Evolutionary conservation across 257 asterid genomes (phyloP), one percentile per base, ranked within the genome.

Genomic region (Fraxinus americana): DNA sequence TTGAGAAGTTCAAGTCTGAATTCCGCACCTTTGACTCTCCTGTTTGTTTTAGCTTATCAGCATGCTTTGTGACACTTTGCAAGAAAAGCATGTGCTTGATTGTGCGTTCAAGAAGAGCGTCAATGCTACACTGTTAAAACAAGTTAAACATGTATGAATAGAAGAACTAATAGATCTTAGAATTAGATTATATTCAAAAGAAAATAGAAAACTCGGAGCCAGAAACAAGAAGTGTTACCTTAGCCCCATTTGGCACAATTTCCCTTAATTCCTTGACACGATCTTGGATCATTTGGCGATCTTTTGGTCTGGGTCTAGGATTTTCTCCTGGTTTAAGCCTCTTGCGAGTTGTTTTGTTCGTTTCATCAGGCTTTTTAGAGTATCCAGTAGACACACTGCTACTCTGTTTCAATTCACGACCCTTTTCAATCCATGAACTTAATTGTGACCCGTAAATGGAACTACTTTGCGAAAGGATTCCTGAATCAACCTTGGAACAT

Each of bases 261-360:
- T 90, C 97, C 82, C 97, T 81, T 48, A 92, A 85, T 75, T 92
- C 97, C 83, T 92, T 91, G 32, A 92, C 96, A 3, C 97, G 94
- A 78, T 92, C 97, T 89, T 92, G 97, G 82, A 92, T 92, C 97
- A 92, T 89, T 82, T 92, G 97, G n/a, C 97, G 91, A 83, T 92
- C 97, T 73, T 88, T 92, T 5, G 97, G 96, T 78, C 97, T 83
- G 35, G 96, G 97, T 63, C 94, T 82, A 50, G 96, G 97, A 80
- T 88, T 92, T 81, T 92, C 96, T 36, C 97, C 92, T 0, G 94
- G 94, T 83, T 89, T 92, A 67, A 84, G 87, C 92, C 97, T 91
- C 86, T 89, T 91, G 36, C 96, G 94, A 43, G 70, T 86, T 32
- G 87, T 38, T 85, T 89, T 89, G 78, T 85, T 70, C 25, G 69